Conservation (phyloP, 805 yeast species). For the Yamadazyma scolyti region DNA sequence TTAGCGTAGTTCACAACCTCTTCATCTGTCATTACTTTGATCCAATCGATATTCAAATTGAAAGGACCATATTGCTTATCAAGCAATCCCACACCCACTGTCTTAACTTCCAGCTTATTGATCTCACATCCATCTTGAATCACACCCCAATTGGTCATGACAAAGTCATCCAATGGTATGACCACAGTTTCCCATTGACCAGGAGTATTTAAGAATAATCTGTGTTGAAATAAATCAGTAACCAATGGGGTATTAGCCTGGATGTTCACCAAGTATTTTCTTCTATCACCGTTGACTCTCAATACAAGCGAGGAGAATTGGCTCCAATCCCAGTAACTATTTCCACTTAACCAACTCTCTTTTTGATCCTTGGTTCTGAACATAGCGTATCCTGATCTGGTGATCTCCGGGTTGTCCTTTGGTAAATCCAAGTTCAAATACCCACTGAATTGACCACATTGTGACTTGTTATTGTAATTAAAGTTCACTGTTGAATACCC, state of each 20-base stretch:
- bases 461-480: conserved; percentile 33
- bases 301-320: conserved; percentile 58
- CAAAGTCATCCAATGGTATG: conserved; percentile 74
- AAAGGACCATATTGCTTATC: conserved; percentile 79
- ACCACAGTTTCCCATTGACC: conserved; percentile 83
- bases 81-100: conserved; percentile 73
- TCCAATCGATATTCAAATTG: conserved; percentile 64
- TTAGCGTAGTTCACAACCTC: conserved; percentile 42
- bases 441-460: conserved; percentile 45
- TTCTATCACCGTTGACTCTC: conserved; percentile 66
- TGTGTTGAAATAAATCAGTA: conserved; percentile 79
- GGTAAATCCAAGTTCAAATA: conserved; percentile 67
- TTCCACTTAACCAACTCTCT: conserved; percentile 47
- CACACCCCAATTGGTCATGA: conserved; percentile 78
- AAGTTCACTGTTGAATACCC: conserved; percentile 69
- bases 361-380: conserved; percentile 70
- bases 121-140: conserved; percentile 49
- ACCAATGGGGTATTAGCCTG: conserved; percentile 77
- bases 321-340: conserved; percentile 66
- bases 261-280: conserved; percentile 74
- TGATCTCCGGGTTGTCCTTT: conserved; percentile 58
- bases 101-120: conserved; percentile 61
- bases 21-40: conserved; percentile 62
- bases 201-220: conserved; percentile 66
- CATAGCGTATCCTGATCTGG: conserved; percentile 77